phyloP scores from a whole-genome alignment of 306 rosid species.

The Cicer pinnatifidum region DNA sequence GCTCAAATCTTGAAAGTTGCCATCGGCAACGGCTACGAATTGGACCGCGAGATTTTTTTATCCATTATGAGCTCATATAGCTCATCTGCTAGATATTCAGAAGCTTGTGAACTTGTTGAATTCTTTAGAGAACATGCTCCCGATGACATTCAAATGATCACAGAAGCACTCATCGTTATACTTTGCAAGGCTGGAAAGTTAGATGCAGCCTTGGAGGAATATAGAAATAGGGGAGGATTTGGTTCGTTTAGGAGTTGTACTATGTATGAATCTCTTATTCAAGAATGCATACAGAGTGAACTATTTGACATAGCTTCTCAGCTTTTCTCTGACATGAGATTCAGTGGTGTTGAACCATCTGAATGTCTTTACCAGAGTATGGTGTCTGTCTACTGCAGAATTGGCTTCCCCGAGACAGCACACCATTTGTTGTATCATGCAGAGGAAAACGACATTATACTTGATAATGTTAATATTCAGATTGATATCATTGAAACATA shows the following conservation, averaged over 20 bases:
- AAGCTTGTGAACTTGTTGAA: slow-evolving; percentile 86
- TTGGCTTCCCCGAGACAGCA: slow-evolving; percentile 88
- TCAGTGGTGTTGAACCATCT: slow-evolving; percentile 71
- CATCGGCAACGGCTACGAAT: slow-evolving; percentile 67
- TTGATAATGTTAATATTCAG: slow-evolving; percentile 53
- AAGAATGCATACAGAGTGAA: slow-evolving; percentile 75
- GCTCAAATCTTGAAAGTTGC: slow-evolving; percentile 76
- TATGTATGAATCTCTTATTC: slow-evolving; percentile 72
- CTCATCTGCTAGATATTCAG: slow-evolving; percentile 74
- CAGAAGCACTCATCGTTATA: slow-evolving; percentile 76
- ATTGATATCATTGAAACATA: slow-evolving; percentile 69
- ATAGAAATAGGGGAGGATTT: slow-evolving; percentile 59
- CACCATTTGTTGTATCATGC: slow-evolving; percentile 73
- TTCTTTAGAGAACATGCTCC: slow-evolving; percentile 74
- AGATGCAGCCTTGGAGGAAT: slow-evolving; percentile 79
- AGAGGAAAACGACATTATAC: slow-evolving; percentile 55
- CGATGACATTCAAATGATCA: slow-evolving; percentile 61
- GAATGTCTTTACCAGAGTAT: slow-evolving; percentile 63
- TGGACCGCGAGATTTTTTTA: slow-evolving; percentile 72
- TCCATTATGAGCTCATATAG: slow-evolving; percentile 81
- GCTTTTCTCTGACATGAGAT: slow-evolving; percentile 86
- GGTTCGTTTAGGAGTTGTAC: slow-evolving; percentile 64
- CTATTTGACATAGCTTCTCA: slow-evolving; percentile 72
- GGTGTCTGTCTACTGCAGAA: slow-evolving; percentile 68
- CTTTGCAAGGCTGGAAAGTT: slow-evolving; percentile 76